phyloP scores from a whole-genome alignment of 441 rosid genomes.

The Francoa sonchifolia region DNA sequence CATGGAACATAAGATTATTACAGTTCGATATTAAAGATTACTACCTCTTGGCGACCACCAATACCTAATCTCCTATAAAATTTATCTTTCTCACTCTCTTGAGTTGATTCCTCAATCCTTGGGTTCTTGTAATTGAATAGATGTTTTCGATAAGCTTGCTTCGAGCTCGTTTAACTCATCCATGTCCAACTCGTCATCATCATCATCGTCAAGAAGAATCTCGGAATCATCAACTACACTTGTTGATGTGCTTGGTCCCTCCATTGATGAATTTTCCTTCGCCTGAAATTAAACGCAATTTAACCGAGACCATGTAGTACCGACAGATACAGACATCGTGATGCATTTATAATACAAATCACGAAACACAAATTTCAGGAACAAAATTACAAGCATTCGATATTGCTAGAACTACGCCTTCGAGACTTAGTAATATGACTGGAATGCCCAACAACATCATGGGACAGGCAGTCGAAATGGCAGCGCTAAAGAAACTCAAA shows the following conservation, averaged over 20 bases:
- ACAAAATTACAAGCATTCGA: not conserved
- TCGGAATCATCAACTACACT: slow-evolving; percentile 15
- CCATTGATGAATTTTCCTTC: slow-evolving; percentile 23
- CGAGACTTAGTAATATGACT: too few species aligned
- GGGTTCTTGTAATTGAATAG: slow-evolving; percentile 53
- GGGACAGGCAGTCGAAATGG: too few species aligned
- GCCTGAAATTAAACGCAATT: slow-evolving; percentile 20
- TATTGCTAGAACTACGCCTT: too few species aligned
- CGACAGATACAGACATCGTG: not conserved
- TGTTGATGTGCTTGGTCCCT: slow-evolving; percentile 30
- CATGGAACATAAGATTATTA: too few species aligned
- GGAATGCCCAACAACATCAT: too few species aligned
- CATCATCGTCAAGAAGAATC: slow-evolving; percentile 16
- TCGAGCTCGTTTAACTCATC: slow-evolving; percentile 89
- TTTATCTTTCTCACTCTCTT: slow-evolving; percentile 4
- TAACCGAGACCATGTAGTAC: not conserved
- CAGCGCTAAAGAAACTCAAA: too few species aligned
- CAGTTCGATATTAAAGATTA: too few species aligned
- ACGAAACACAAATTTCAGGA: not conserved
- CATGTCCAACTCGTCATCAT: slow-evolving; percentile 66
- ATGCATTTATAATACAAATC: not conserved
- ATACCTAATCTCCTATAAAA: too few species aligned
- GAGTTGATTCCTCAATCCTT: slow-evolving; percentile 15
- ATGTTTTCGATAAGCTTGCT: slow-evolving; percentile 75
- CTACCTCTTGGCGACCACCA: too few species aligned